Evolutionary conservation across 1,139 yeast genomes (phyloP), one percentile per base, ranked within the genome.

Genomic region (Candida neerlandica): DNA sequence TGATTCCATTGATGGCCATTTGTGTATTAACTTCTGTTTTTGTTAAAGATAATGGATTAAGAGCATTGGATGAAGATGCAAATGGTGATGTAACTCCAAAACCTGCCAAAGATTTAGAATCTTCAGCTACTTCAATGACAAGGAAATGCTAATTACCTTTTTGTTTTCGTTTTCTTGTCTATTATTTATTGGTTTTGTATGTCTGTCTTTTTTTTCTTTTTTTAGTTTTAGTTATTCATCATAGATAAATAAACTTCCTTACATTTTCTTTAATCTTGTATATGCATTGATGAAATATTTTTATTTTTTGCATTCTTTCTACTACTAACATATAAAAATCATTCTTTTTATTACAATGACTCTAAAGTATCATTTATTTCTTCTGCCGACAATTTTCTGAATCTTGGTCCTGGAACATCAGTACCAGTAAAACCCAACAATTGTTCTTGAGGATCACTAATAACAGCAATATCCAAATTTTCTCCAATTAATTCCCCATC

Each of bases 401-500:
- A 91, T 62, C 98, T 80, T 51, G 99, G 98, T 12, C 99, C 98
- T 47, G 70, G 73, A 26, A 79, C 85, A 51, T 77, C 79, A n/a
- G 90, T 91, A 51, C 98, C 98, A 61, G 81, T 81, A 69, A 85
- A 90, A 0, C 97, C 97, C 58, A 92, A 80, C 64, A 86, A 66
- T 50, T 86, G 86, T 55, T 88, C 91, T 60, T 90, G 87, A 41
- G 96, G 88, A 48, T 84, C 89, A 54, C 96, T 92, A 49, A 94
- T 84, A 40, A 95, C 79, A 26, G 95, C 89, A 55, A 95, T 89
- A 69, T 95, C 99, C 59, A 95, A 94, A 50, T 96, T 92, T 57
- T 91, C 95, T 44, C 98, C 98, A 55, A 89, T 90, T 82, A 95
- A 89, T 64, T 95, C 99, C 51, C 99, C 99, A 69, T 95, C 99